phyloP scores from a whole-genome alignment of 2,329 filamentous ascomycete species.

The Ambrosiella xylebori region DNA sequence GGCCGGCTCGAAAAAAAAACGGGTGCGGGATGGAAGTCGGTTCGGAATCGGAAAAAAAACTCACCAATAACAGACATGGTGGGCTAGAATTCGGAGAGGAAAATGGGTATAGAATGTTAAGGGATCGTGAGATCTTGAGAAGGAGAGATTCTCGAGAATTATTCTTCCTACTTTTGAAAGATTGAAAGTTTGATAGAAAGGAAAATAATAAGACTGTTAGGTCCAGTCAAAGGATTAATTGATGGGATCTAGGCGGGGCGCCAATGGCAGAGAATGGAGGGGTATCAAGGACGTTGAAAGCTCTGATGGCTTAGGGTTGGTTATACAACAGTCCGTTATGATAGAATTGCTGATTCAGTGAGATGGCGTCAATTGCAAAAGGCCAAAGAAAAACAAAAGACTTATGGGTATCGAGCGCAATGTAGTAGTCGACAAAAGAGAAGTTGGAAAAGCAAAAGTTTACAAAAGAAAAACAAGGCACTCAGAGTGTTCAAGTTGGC shows the following conservation, averaged over 20 bases:
- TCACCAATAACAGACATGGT: slow-evolving; percentile 13
- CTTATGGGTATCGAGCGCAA: not conserved
- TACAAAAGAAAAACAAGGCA: not conserved
- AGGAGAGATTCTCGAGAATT: slow-evolving; percentile 7
- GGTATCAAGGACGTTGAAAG: not conserved
- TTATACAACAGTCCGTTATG: not conserved
- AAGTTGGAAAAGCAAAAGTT: not conserved
- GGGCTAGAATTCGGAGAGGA: slow-evolving; percentile 9
- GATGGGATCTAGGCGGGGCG: slow-evolving; percentile 8
- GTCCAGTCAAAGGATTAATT: slow-evolving; percentile 10
- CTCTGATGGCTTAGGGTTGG: not conserved
- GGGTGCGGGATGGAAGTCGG: not conserved
- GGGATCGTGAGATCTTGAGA: slow-evolving; percentile 3
- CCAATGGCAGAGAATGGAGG: not conserved
- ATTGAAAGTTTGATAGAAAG: slow-evolving; percentile 8
- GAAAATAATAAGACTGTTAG: slow-evolving; percentile 9
- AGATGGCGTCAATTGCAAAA: not conserved
- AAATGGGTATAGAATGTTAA: slow-evolving; percentile 3
- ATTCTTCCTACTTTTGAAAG: slow-evolving; percentile 5
- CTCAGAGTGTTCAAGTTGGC: not conserved
- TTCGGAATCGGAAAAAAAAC: not conserved
- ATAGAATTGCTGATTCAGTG: not conserved
- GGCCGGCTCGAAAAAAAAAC: not conserved
- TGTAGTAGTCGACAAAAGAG: not conserved
- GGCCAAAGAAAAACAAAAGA: not conserved